Base-by-base conservation (phyloP, 352 stramenopile genomes). In the Pythium biforme region DNA sequence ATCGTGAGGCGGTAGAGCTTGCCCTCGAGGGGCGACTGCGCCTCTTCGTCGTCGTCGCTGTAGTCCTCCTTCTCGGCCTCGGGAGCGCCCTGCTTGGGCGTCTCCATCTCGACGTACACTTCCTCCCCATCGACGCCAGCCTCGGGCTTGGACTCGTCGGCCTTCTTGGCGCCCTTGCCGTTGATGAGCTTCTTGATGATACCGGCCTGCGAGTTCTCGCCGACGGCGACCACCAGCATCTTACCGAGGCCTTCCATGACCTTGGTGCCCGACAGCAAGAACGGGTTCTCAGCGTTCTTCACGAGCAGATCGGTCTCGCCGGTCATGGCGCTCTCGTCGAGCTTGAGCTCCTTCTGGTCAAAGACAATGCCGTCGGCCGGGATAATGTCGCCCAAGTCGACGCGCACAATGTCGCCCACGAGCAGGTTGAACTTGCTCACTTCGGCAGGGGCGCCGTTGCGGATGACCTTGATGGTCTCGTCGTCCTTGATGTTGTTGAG, bases 181-280 rank as follows among this genome's bases (percentile, higher is more conserved):
- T 92, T 67, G 49, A 94, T 92, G 12, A 92, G 81, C 60, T 87
- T 91, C 67, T 84, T 87, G 71, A 98, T 98, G 53, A 96, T 94
- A 34, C 95, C 94, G 50, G 94, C 95, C 64, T 98, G 92, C 14
- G 85, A 97, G 72, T 95, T 86, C 53, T 92, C 88, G 20, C 96
- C 96, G 8, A 99, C 95, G 27, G 90, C 95, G 11, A 97, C 77
- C 9, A 98, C 93, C 33, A 99, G 72, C 83, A 98, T 98, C 64
- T 88, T 86, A 29, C 82, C 90, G 7, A 94, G 80, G 7, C 96
- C 96, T 49, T 96, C 88, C 73, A 96, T 97, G 25, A 98, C 88
- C 39, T 96, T 97, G 22, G 92, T 98, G 23, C 95, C 96, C 1
- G 90, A 98, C 20, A 99, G 79, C 15, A 99, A 68, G 70, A 98